Conservation (phyloP, 192 early-diverging fungal species). For the Mortierella antarctica region DNA sequence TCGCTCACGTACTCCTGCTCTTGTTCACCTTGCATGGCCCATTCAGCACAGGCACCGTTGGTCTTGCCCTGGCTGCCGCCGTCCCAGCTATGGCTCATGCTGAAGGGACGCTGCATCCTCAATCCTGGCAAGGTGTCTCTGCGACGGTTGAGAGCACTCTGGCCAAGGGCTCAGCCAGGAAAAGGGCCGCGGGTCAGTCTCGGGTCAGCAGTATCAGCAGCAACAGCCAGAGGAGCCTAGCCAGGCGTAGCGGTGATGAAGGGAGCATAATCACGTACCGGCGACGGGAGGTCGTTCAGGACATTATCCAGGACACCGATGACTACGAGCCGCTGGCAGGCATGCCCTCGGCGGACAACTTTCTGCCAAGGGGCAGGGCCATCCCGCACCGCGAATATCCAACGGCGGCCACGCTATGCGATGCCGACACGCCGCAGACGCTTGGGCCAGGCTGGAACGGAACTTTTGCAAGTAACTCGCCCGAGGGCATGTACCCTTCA, state of each 20-base stretch:
- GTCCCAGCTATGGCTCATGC: too few relatives aligned
- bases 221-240: not conserved
- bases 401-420: conserved; percentile 20
- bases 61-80: too few relatives aligned
- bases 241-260: too few relatives aligned
- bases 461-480: conserved; percentile 39
- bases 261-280: not conserved
- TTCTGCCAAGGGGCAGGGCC: conserved; percentile 2
- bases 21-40: not conserved
- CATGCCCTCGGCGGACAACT: not conserved
- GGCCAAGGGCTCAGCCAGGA: too few relatives aligned
- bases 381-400: not conserved
- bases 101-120: too few relatives aligned
- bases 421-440: not conserved
- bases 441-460: conserved; percentile 28
- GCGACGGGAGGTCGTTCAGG: conserved; percentile 20
- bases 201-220: not conserved
- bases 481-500: conserved; percentile 26
- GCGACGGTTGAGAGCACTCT: too few relatives aligned
- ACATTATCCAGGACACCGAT: conserved; percentile 6
- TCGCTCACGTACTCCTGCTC: conserved; percentile 7
- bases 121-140: too few relatives aligned
- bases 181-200: not conserved
- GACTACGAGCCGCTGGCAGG: not conserved
- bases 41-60: too few relatives aligned